Evolutionary conservation across 495 filamentous ascomycete species (phyloP).

Genomic region (Wilcoxina mikolae): DNA sequence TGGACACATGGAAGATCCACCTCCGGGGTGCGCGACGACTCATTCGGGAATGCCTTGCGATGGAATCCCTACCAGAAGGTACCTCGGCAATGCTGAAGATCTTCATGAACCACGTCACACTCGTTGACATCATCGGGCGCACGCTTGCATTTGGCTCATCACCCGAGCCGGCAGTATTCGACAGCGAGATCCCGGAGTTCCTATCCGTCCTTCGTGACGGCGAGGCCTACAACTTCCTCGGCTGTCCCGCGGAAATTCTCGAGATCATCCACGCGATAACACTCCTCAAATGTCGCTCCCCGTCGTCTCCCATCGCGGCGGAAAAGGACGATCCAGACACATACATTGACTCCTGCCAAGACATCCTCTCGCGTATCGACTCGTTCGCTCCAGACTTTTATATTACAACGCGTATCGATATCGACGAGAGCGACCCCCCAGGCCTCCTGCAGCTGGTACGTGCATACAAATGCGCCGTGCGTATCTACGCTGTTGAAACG

Average conservation of each 20-base stretch:
- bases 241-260: conserved; percentile 25
- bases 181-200: conserved; percentile 11
- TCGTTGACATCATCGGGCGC: conserved; percentile 27
- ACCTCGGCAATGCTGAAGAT: conserved; percentile 21
- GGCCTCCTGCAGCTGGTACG: conserved; percentile 19
- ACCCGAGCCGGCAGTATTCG: conserved; percentile 2
- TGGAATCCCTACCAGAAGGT: conserved; percentile 12
- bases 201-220: conserved; percentile 17
- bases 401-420: conserved; percentile 10
- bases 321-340: neutral
- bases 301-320: neutral
- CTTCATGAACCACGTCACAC: conserved; percentile 25
- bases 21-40: conserved; percentile 21
- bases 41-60: conserved; percentile 18
- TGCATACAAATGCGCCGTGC: conserved; percentile 23
- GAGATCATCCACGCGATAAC: conserved; percentile 21
- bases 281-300: conserved; percentile 12
- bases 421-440: conserved; percentile 10
- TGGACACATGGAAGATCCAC: conserved; percentile 28
- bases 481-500: conserved; percentile 15
- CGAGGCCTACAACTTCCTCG: conserved; percentile 27
- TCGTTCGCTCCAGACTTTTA: conserved; percentile 15
- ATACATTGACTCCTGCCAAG: neutral
- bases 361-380: conserved; percentile 13
- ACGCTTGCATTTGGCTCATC: conserved; percentile 20